Base-by-base conservation (phyloP, 371 early-diverging fungal genomes). In the Mucor racemosus region DNA sequence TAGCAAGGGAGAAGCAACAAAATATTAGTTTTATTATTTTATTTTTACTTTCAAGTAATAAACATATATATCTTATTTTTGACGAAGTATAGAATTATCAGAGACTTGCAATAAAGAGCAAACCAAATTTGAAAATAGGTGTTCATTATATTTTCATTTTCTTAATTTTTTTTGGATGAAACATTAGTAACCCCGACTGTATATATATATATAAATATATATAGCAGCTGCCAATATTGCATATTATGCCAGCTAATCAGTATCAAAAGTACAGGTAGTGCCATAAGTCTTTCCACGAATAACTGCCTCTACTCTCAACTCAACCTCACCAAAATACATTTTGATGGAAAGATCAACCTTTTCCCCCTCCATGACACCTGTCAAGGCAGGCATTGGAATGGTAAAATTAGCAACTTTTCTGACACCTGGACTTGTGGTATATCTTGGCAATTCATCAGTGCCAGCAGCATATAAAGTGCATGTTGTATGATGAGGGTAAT, bases 391-490 rank as follows among this genome's bases (percentile, higher is more conserved):
- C 84, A 83, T 83, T 7, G 84, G 84, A 15, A 83, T 83, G 13
- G 84, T 83, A 54, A 83, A 83, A 58, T 83, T 80, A 57, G 84
- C 84, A 2, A 83, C 78, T 62, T 79, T 79, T 26, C 75, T 81
- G 4, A 83, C 84, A 54, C 84, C 81, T 7, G 80, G 84, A 44
- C 80, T 78, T 33, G 79, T 77, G 39, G 80, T 83, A 63, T 80
- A 83, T 33, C 77, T 76, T 33, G 84, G 84, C 36, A 76, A 73
- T 50, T 77, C 81, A 41, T 83, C 81, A 11, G 81, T 83, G 50
- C 80, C 84, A 44, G 81, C 81, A 7, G 84, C 77, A 67, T 79
- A 83, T 15, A 83, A 26, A 15, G 81, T 83, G 66, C 84, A 83
- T 2, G 81, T 83, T 53, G 84, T 83, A 72, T 83, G 81, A 65